Percentiles rank a stretch among this genome's conserved stretches.
phyloP scores from a whole-genome alignment of 441 rosid species.

The Melastoma candidum region DNA sequence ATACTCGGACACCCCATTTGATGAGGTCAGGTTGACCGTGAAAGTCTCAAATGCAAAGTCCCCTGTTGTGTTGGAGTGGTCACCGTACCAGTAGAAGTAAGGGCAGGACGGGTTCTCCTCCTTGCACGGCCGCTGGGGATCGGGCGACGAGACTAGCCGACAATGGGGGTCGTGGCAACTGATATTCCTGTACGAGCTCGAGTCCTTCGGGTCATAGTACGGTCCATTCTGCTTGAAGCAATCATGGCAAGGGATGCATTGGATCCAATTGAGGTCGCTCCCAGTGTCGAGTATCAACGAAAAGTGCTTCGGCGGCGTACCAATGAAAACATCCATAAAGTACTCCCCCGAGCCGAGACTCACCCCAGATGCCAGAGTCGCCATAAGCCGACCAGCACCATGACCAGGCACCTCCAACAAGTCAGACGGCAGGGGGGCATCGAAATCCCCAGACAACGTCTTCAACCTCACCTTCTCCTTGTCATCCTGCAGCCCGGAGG shows the following conservation, averaged over 20 bases:
- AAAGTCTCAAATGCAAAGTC: slow-evolving; percentile 78
- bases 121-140: slow-evolving; percentile 56
- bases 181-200: slow-evolving; percentile 48
- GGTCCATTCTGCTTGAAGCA: slow-evolving; percentile 72
- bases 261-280: slow-evolving; percentile 90
- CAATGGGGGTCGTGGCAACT: slow-evolving; percentile 61
- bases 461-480: slow-evolving; percentile 5
- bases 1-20: slow-evolving; percentile 35
- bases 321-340: slow-evolving; percentile 79
- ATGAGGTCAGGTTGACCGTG: slow-evolving; percentile 59
- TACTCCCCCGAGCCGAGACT: slow-evolving; percentile 54
- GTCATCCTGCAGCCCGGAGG: slow-evolving; percentile 30
- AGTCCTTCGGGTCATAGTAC: slow-evolving; percentile 45
- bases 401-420: background rate
- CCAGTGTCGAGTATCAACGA: slow-evolving; percentile 92
- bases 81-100: slow-evolving; percentile 86
- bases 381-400: background rate
- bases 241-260: slow-evolving; percentile 62
- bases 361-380: slow-evolving; percentile 8
- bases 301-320: slow-evolving; percentile 81
- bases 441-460: background rate
- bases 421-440: slow-evolving; percentile 12
- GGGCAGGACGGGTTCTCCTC: slow-evolving; percentile 61
- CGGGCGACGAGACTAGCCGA: slow-evolving; percentile 58
- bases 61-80: slow-evolving; percentile 85